Evolutionary conservation across 768 basidiomycete species (phyloP), one percentile per base, ranked within the genome.

Genomic region (Hericium rajendrae): DNA sequence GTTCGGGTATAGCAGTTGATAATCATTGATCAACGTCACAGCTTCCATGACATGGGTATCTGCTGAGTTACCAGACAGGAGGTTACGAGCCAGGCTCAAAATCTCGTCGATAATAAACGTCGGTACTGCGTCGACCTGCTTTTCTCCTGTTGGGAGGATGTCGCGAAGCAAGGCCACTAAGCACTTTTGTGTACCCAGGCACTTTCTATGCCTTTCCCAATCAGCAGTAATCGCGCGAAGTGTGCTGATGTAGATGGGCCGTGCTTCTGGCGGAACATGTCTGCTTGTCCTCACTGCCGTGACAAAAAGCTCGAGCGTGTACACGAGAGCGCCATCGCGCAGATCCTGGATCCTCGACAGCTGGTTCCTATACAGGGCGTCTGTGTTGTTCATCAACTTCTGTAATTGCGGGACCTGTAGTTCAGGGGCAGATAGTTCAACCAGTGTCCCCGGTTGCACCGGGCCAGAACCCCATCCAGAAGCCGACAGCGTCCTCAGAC

Each of bases 141-240:
- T 46, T 18, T 46, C n/a, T 20, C 8, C 15, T 18, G 3, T 37
- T 24, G 52, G 60, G 67, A 71, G 64, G 60, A 64, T 37, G 22
- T 64, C 22, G 67, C 69, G 13, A 55, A 64, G 54, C 61, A 58
- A 16, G 68, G 69, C n/a, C 65, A 70, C 4, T 52, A 60, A 4
- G 64, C 63, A 2, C 56, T 65, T 46, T 26, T 57, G 56, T 8
- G 53, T 51, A 24, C 48, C 48, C 6, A 39, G 12, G 2, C 32
- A 39, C 3, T 57, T 37, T 22, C 49, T 53, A 12, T 6, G 37
- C 10, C 15, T 43, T 26, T 26, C n/a, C 59, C 56, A 60, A n/a
- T 57, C 48, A 3, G 56, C 48, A 13, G 53, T 57, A 40, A 60
- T 43, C 22, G 1, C 15, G 24, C 24, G 38, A 52, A 60, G 53